Percentiles rank a stretch among this genome's conserved stretches.
These are phyloP conservation scores for Aspergillus bombycis DNA, from an alignment of 2,329 filamentous ascomycete species.

Conservation along the genomic window DNA sequence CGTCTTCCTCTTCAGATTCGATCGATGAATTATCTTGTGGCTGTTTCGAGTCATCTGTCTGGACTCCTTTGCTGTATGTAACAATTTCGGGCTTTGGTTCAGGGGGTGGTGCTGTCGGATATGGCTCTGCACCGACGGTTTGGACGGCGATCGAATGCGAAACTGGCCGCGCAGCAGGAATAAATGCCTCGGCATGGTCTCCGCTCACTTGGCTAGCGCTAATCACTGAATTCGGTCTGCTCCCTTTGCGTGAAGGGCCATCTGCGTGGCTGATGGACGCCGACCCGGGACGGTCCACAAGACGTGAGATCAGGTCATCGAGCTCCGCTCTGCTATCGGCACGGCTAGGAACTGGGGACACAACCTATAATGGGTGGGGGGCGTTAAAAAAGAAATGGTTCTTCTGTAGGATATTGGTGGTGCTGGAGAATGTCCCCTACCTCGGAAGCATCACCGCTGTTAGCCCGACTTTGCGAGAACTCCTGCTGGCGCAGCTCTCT, in stretches of 20 bases:
- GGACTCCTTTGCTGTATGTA: conserved; percentile 95
- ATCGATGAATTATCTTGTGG: conserved; percentile 58
- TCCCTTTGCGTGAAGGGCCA: conserved; percentile 57
- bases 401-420: not conserved
- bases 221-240: conserved; percentile 82
- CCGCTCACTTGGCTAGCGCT: conserved; percentile 81
- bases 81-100: conserved; percentile 71
- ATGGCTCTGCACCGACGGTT: conserved; percentile 71
- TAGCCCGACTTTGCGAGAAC: conserved; percentile 69
- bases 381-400: not conserved
- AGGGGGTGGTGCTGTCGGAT: conserved; percentile 64
- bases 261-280: conserved; percentile 61
- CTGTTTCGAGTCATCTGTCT: conserved; percentile 75
- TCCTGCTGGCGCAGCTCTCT: conserved; percentile 81
- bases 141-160: conserved; percentile 61
- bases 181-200: conserved; percentile 55
- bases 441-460: conserved; percentile 70
- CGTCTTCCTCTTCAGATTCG: conserved; percentile 66
- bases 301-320: conserved; percentile 80
- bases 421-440: conserved; percentile 50
- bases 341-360: conserved; percentile 71
- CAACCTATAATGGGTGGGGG: conserved; percentile 53
- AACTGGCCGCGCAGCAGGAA: conserved; percentile 43
- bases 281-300: conserved; percentile 77
- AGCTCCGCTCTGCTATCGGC: conserved; percentile 70